Base-by-base conservation (phyloP, 2,329 filamentous ascomycete genomes). In the Chaetomiaceae sp. region DNA sequence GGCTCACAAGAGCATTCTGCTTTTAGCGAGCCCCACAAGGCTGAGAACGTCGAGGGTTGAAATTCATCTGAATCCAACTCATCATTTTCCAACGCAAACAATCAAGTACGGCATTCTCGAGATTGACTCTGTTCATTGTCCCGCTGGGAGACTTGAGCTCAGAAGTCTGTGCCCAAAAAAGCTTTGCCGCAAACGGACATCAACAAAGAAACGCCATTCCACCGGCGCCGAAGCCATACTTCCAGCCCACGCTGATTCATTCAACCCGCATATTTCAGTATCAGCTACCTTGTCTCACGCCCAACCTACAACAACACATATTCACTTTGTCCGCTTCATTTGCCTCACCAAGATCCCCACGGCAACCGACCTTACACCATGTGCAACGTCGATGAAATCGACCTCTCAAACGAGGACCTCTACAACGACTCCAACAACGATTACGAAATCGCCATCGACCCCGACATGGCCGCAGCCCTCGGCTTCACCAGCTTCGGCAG, bases 401-500 rank as follows among this genome's bases (percentile, higher is more conserved):
- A 46, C 39, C 54, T 56, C 20, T 40, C 34, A 17, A 49, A 55
- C 31, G 52, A 39, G 11, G 42, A 53, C 20, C 27, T 39, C 20
- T 19, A 34, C 82, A 6, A 42, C 33, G 17, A 27, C 20, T 54
- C 62, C 44, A 64, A 66, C 49, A 65, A 69, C 34, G 65, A 66
- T n/a, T 65, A 65, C 54, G 39, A 56, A 15, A 45, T 47, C 15
- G 37, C 47, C 43, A 11, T 54, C 19, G 75, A 49, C 29, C 14
- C 72, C 38, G 79, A 80, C 48, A 83, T 89, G 67, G 83, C 84
- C 20, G 79, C 80, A 38, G 77, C 80, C 43, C 86, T 91, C 83
- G 88, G 88, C 58, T 91, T 91, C 69, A 79, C 83, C 8, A 78
- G 81, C 53, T 91, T 91, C 65, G 87, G 87, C 36, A 43, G 36